Base-by-base conservation (phyloP, 2,329 filamentous ascomycete genomes). In the Neoarthrinium moseri region DNA sequence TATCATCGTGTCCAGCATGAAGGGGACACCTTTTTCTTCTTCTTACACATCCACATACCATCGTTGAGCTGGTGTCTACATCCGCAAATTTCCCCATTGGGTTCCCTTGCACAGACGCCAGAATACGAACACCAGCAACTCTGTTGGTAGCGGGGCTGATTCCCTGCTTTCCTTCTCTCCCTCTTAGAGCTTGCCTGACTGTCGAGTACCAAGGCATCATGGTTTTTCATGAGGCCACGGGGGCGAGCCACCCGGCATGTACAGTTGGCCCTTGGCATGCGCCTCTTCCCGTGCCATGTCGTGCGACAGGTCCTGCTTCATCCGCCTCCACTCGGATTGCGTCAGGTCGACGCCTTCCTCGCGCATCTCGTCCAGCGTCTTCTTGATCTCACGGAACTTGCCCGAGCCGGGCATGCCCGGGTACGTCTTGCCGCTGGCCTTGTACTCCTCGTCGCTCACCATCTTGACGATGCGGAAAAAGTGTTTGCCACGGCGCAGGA, bases 401-500 rank as follows among this genome's bases (percentile, higher is more conserved):
- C 80, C 80, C 6, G 70, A 77, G 54, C 57, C 68, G 1, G 74
- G 69, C 64, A 81, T 67, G 35, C 80, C 80, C 1, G 75, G 72
- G 59, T 83, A 83, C 15, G 64, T 65, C 50, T 67, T 47, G 22
- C 79, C 79, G 46, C 69, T 73, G 4, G 53, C 57, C 33, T 63
- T 56, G 72, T 77, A 84, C 48, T 74, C 74, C 37, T 78, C 68
- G 56, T 86, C 78, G 50, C 65, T 68, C 23, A 86, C 68, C 50
- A 86, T 69, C 63, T 84, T 71, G 42, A 86, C 70, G 52, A 84
- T 73, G 36, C 80, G 77, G 36, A 86, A 63, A 51, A 84, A 81
- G 64, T 83, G 76, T 67, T 83, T 84, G 53, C 81, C 81, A 58
- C 75, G 80, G 52, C 83, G 78, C 43, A 86, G 67, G 54, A 86